Percentiles rank a stretch among this genome's conserved stretches.
These are phyloP conservation scores for Fusarium anthophilum DNA, from an alignment of 2,329 filamentous ascomycete genomes.

Conservation along the genomic window DNA sequence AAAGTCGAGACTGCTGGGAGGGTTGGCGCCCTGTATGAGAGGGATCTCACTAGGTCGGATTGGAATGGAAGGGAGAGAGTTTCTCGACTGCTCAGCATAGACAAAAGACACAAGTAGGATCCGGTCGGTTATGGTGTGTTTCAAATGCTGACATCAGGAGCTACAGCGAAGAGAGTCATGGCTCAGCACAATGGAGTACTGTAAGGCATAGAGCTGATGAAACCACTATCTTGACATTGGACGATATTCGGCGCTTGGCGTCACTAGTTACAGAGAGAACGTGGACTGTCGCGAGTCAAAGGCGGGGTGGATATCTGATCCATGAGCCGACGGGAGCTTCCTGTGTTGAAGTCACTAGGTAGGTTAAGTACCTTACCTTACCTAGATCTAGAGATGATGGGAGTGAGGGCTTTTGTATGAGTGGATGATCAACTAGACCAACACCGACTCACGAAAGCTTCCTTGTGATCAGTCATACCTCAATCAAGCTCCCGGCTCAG, in stretches of 20 bases:
- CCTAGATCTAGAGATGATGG: neutral
- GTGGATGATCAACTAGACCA: constrained; percentile 16
- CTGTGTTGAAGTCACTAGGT: neutral
- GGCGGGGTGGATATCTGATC: constrained; percentile 3
- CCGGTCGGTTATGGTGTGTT: neutral
- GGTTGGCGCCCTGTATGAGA: constrained; percentile 12
- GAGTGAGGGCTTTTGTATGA: neutral
- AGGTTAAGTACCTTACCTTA: no score
- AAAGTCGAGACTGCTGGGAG: constrained; percentile 2
- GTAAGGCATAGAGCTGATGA: neutral
- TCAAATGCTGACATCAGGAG: constrained; percentile 4
- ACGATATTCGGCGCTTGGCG: neutral
- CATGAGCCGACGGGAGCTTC: constrained; percentile 4
- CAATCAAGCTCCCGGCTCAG: constrained; percentile 8
- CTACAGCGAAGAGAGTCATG: neutral
- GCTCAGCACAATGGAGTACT: neutral
- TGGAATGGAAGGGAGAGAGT: constrained; percentile 28
- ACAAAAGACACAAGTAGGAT: neutral
- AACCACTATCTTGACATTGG: neutral
- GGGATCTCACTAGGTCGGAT: constrained; percentile 6
- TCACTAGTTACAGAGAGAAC: neutral
- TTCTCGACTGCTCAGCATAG: neutral
- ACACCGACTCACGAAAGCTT: constrained; percentile 1
- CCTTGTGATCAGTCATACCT: neutral
- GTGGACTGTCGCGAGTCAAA: neutral